A percentile compares a stretch with the other conserved stretches of the same genome.
These are phyloP conservation scores for Fusarium napiforme DNA, from an alignment of 2,329 filamentous ascomycete species.

Conservation along the genomic window DNA sequence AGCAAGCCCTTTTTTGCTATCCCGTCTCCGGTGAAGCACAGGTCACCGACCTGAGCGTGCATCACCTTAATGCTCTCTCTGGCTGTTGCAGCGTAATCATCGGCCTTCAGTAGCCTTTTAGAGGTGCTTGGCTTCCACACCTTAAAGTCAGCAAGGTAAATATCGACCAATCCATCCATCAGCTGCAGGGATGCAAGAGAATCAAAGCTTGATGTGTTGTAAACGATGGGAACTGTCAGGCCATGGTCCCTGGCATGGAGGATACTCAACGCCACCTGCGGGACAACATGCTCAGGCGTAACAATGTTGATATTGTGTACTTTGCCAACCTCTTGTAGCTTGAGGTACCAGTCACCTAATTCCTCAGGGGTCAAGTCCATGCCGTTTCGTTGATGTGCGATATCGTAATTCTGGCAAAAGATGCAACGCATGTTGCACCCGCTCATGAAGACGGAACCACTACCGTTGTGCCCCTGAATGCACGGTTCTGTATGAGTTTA, in stretches of 20 bases:
- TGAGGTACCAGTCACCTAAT: conserved; percentile 84
- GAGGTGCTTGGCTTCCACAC: conserved; percentile 76
- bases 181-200: conserved; percentile 76
- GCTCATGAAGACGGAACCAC: conserved; percentile 83
- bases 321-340: conserved; percentile 80
- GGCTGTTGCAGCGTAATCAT: conserved; percentile 77
- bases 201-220: conserved; percentile 88
- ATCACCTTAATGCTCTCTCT: conserved; percentile 83
- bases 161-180: conserved; percentile 83
- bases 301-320: conserved; percentile 93
- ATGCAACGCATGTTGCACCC: conserved; percentile 80
- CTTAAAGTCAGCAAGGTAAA: conserved; percentile 91
- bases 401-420: conserved; percentile 86
- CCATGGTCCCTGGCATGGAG: conserved; percentile 77
- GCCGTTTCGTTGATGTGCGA: conserved; percentile 83
- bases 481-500: conserved; percentile 70
- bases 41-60: conserved; percentile 83
- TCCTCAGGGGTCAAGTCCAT: conserved; percentile 83
- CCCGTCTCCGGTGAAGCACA: conserved; percentile 84
- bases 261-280: conserved; percentile 82
- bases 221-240: conserved; percentile 78
- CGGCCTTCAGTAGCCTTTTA: conserved; percentile 79
- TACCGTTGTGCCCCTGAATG: conserved; percentile 83
- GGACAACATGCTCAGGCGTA: conserved; percentile 87
- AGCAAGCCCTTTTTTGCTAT: conserved; percentile 82